Evolutionary conservation across 306 rosid genomes (phyloP), one percentile per base, ranked within the genome.

Genomic region (Cucurbita moschata): DNA sequence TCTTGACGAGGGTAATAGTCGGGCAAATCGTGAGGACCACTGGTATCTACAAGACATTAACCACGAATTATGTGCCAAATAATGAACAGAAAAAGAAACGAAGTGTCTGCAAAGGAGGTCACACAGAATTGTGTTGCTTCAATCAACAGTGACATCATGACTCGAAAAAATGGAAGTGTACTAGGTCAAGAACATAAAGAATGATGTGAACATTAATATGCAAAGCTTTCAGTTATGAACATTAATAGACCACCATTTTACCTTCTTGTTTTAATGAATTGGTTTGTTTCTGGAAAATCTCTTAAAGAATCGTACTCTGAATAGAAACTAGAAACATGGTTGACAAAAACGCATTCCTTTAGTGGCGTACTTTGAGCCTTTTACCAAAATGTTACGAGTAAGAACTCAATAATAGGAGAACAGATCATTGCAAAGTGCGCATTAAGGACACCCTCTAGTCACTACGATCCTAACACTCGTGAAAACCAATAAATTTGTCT

Each of bases 1-100:
- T 87, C 96, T 21, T 86, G 96, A 53, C 78, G 94, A 71, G 96
- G 84, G 76, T 77, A 89, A 84, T 90, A 90, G 76, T 64, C 38
- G 35, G 96, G 84, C 84, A 90, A 64, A 76, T 90, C 92, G 50
- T 86, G 90, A 78, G 80, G 84, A 76, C 88, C 84, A 16, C 86
- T 78, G 74, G 83, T 77, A 80, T 90, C 98, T 94, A 80, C 87
- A 80, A 73, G 81, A 26, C 72, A 71, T 35, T 71, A 15, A 51
- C 9, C 26, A 85, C 65, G 64, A 81, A 40, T 65, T 65, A 65
- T 0, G 49, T 5, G 78, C 61, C 52, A 77, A 16, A 76, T 46
- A 83, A 64, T 64, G 67, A 66, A 61, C 87, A 60, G 71, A 42
- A 71, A 54, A 42, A 6, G 23, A 43, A 26, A 60, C 71, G 59